A percentile compares a stretch with the other conserved stretches of the same genome.
These are phyloP conservation scores for Verbascum thapsus DNA, from an alignment of 257 asterid genomes.

Conservation along the genomic window DNA sequence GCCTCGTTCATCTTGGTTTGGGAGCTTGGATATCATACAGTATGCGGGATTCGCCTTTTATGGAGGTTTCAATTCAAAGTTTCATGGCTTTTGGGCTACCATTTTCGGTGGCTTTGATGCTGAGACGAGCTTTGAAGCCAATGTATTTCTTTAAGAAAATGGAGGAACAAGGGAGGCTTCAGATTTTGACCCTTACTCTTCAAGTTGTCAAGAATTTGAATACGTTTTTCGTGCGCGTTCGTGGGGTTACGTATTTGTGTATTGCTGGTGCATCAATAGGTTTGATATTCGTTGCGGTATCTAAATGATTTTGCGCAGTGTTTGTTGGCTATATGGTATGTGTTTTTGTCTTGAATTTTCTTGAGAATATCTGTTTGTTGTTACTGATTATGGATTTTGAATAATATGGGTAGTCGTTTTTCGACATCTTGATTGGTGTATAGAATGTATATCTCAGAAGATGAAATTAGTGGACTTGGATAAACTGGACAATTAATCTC, in stretches of 20 bases:
- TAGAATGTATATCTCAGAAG: neutral
- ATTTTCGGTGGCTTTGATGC: conserved; percentile 70
- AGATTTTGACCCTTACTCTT: conserved; percentile 82
- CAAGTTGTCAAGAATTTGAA: conserved; percentile 84
- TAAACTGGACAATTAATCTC: no score
- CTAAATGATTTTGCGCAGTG: conserved; percentile 39
- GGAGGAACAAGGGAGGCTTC: conserved; percentile 95
- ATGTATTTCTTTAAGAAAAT: conserved; percentile 86
- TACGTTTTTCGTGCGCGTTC: conserved; percentile 67
- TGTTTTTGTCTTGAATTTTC: conserved; percentile 6
- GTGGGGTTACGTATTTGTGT: conserved; percentile 77
- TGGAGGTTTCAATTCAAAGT: conserved; percentile 78
- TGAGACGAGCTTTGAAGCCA: conserved; percentile 78
- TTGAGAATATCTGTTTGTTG: conserved; percentile 20
- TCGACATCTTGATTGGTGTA: neutral
- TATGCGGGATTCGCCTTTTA: conserved; percentile 40
- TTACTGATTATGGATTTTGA: conserved; percentile 18
- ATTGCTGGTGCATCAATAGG: conserved; percentile 69
- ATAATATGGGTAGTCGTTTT: neutral
- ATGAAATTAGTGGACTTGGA: neutral
- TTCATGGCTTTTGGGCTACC: conserved; percentile 83
- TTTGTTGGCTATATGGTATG: neutral
- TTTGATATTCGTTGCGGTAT: conserved; percentile 44
- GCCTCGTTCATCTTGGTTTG: conserved; percentile 71
- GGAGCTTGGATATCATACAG: conserved; percentile 82